These are phyloP conservation scores for Moesziomyces sp. DNA, from an alignment of 1,284 basidiomycete genomes.

Conservation along the genomic window DNA sequence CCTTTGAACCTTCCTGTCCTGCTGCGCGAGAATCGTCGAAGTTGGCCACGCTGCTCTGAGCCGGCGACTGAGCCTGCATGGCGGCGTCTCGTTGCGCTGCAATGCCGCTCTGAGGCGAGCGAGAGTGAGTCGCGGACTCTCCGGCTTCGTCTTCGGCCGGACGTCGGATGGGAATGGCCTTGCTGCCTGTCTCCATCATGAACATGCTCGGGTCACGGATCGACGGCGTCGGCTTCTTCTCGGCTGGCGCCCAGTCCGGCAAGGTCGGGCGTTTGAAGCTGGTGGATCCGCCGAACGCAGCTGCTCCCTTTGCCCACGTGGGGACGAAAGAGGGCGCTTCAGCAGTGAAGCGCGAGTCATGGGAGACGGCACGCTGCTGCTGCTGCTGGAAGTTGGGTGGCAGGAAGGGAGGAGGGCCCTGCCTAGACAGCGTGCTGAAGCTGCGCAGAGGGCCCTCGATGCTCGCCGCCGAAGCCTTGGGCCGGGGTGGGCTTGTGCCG, in stretches of 20 bases:
- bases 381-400: constrained; percentile 17
- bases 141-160: constrained; percentile 30
- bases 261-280: constrained; percentile 43
- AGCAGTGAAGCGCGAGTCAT: constrained; percentile 39
- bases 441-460: constrained; percentile 56
- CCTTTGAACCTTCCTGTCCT: constrained; percentile 5
- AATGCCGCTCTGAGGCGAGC: neutral
- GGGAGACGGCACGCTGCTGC: constrained; percentile 32
- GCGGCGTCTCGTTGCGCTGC: neutral
- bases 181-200: constrained; percentile 26
- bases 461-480: constrained; percentile 46
- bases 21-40: neutral
- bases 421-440: constrained; percentile 33
- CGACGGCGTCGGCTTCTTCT: constrained; percentile 6
- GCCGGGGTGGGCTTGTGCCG: constrained; percentile 42
- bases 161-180: constrained; percentile 52
- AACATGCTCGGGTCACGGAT: constrained; percentile 38
- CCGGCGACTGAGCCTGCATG: neutral
- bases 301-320: constrained; percentile 32
- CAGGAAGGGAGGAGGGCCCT: constrained; percentile 49
- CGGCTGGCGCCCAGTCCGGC: constrained; percentile 37
- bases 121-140: neutral
- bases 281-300: constrained; percentile 9
- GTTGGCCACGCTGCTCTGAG: neutral
- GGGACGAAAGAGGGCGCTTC: constrained; percentile 56